Evolutionary conservation across 2,329 filamentous ascomycete genomes (phyloP).

Genomic region (Aspergillus sp.): DNA sequence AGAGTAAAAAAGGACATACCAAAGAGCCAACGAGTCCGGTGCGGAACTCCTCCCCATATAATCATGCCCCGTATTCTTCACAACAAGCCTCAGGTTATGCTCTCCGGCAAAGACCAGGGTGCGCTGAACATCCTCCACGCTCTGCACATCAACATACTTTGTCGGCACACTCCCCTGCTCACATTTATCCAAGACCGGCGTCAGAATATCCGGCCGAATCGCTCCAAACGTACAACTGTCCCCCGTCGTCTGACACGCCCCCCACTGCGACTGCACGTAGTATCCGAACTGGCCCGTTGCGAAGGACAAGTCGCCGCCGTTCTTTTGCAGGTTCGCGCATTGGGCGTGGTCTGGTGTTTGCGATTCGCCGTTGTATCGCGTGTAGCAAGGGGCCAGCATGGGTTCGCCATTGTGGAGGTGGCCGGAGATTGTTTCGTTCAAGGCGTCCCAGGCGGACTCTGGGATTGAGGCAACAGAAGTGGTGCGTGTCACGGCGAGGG

Average conservation of each 20-base stretch:
- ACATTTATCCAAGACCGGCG: neutral
- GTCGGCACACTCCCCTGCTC: slow-evolving; percentile 12
- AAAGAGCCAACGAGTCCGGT: slow-evolving; percentile 12
- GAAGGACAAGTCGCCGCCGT: neutral
- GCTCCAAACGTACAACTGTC: slow-evolving; percentile 1
- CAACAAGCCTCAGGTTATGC: slow-evolving; percentile 7
- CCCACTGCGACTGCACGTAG: slow-evolving; percentile 8
- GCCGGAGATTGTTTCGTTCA: slow-evolving; percentile 7
- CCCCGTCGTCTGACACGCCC: slow-evolving; percentile 9
- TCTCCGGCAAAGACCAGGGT: slow-evolving; percentile 5
- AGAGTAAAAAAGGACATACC: neutral
- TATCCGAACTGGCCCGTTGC: slow-evolving; percentile 8
- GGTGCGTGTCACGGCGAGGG: too few species aligned
- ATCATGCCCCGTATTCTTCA: slow-evolving; percentile 19
- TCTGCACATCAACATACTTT: slow-evolving; percentile 12
- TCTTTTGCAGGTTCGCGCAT: neutral
- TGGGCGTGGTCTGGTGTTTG: neutral
- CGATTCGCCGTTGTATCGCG: neutral
- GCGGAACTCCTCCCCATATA: slow-evolving; percentile 14
- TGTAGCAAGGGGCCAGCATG: slow-evolving; percentile 10
- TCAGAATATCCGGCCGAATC: neutral
- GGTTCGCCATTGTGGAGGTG: slow-evolving; percentile 10
- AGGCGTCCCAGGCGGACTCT: neutral
- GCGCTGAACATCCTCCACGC: slow-evolving; percentile 12
- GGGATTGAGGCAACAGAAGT: neutral